A percentile compares a stretch with the other conserved stretches of the same genome.
phyloP scores from a whole-genome alignment of 176 grass and related monocot genomes.

The Oropetium thomaeum region DNA sequence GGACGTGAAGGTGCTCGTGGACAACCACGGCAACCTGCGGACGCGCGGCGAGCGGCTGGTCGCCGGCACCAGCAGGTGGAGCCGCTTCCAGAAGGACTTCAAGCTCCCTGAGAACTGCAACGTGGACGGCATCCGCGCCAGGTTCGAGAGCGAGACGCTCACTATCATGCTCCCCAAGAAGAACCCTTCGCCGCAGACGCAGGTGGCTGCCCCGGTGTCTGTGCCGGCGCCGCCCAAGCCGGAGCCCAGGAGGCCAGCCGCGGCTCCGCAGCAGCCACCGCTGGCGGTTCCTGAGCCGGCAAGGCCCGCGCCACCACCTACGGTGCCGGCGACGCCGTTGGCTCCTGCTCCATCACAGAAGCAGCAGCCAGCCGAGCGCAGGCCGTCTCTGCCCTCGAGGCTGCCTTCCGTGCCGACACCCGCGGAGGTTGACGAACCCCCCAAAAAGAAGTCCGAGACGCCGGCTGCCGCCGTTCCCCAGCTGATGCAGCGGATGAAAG shows the following conservation, averaged over 20 bases:
- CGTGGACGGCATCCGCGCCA: constrained; percentile 54
- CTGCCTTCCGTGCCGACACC: not conserved
- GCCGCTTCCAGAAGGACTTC: constrained; percentile 59
- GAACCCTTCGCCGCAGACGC: not conserved
- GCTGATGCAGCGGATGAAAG: not conserved
- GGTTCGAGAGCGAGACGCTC: constrained; percentile 66
- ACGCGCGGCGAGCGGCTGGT: constrained; percentile 36
- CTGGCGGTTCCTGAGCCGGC: not conserved
- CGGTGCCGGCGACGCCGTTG: not conserved
- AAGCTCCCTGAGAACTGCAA: constrained; percentile 44
- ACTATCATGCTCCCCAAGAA: constrained; percentile 60
- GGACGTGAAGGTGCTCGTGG: constrained; percentile 60
- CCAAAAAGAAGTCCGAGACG: not conserved
- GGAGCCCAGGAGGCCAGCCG: not conserved
- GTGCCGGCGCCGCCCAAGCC: not conserved
- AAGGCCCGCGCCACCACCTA: not conserved
- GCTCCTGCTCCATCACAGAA: not conserved
- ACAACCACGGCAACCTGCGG: constrained; percentile 53
- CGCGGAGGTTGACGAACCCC: not conserved
- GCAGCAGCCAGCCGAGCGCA: not conserved
- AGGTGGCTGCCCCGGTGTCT: not conserved
- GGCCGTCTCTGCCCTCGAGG: constrained; percentile 9
- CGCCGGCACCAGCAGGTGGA: constrained; percentile 32
- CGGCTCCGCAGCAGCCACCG: not conserved
- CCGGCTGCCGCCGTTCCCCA: not conserved